Evolutionary conservation across 495 filamentous ascomycete species (phyloP).

Genomic region (Immersiella caudata): DNA sequence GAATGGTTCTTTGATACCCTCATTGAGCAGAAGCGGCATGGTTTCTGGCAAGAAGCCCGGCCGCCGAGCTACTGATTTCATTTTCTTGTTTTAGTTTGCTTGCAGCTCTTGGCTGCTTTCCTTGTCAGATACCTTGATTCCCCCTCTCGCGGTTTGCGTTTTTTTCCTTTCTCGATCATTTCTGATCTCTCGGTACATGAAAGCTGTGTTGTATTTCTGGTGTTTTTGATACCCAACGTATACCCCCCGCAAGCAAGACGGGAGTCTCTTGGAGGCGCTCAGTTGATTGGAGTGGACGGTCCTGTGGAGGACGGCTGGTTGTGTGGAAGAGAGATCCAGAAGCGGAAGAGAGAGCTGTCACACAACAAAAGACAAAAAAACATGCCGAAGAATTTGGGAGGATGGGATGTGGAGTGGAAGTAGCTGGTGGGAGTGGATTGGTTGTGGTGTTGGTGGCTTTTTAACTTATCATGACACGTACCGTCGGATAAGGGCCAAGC

Average conservation of each 20-base stretch:
- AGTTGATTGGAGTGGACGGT: conserved; percentile 9
- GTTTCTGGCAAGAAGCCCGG: conserved; percentile 3
- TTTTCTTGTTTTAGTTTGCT: conserved; percentile 15
- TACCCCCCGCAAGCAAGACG: conserved; percentile 28
- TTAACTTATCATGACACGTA: conserved; percentile 21
- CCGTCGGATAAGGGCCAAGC: conserved; percentile 21
- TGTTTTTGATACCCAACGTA: conserved; percentile 45
- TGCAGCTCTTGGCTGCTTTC: conserved; percentile 12
- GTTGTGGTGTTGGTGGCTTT: conserved; percentile 11
- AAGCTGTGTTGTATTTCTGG: conserved; percentile 24
- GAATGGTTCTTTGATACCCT: conserved; percentile 56
- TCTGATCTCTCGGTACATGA: conserved; percentile 29
- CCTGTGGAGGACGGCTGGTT: conserved; percentile 3
- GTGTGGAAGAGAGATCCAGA: not conserved
- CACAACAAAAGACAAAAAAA: conserved; percentile 3
- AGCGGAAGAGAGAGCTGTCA: conserved; percentile 6
- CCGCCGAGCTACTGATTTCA: conserved; percentile 16
- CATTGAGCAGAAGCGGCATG: conserved; percentile 15
- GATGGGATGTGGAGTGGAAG: not conserved
- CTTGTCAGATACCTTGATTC: conserved; percentile 37
- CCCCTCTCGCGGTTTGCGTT: conserved; percentile 21
- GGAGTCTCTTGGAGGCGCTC: not conserved
- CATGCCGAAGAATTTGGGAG: not conserved
- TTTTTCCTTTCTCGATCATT: conserved; percentile 24
- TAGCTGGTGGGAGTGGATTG: not conserved